Base-by-base conservation (phyloP, 345 rosid genomes). In the Erysimum cheiranthoides region DNA sequence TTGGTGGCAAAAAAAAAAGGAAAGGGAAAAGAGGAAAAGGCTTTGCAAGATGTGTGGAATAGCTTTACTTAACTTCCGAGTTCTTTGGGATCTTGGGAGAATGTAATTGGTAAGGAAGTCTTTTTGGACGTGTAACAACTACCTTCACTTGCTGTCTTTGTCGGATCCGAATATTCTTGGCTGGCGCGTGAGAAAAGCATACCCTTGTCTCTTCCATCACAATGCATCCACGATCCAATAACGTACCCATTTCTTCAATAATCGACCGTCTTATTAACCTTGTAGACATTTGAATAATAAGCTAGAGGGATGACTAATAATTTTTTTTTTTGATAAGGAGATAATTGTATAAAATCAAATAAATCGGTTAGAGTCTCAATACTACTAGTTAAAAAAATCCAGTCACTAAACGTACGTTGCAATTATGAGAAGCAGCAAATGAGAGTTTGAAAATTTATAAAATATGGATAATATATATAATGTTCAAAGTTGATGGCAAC, bases 111-210 rank as follows among this genome's bases (percentile, higher is more conserved):
- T 3, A 46, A 67, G 68, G 46, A 46, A 63, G 62, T 35, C 10
- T 30, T 14, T 30, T 3, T 3, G 66, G 31, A 61, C 81, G 81
- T 78, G 81, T 25, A 71, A 66, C 68, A 71, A 78, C 68, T 31
- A 25, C 70, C 72, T 78, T 71, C 81, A 78, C 81, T 66, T 60
- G 25, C 51, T 72, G 73, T 72, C 81, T 56, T 50, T 72, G 69
- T 78, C 52, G 56, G 80, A 57, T 70, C 66, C 72, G 40, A 59
- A 42, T 43, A 58, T 72, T 71, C 76, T 46, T 59, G 14, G 53
- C 70, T 50, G n/a, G 70, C 70, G 70, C 70, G 56, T 70, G 54
- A 47, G 21, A 57, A 46, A 13, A 70, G 76, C 73, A 57, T 76
- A 34, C 50, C n/a, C 5, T n/a, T 59, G 27, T 67, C 58, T 68